Evolutionary conservation across 2,329 filamentous ascomycete species (phyloP).

Genomic region (Chrysoporthe puriensis): DNA sequence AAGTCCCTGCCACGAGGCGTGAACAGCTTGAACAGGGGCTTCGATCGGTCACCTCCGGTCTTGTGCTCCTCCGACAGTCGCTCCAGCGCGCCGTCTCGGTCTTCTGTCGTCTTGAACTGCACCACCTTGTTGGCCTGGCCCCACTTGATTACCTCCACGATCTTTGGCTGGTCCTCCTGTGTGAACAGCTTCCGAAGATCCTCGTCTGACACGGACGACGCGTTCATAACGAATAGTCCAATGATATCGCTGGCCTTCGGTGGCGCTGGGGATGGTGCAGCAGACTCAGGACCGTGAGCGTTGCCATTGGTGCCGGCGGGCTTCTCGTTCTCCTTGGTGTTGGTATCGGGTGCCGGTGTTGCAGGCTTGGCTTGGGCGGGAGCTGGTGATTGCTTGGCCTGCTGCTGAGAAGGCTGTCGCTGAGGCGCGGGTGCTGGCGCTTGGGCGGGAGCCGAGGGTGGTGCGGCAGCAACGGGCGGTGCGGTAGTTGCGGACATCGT

Average conservation of each 20-base stretch:
- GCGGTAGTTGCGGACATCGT: constrained; percentile 42
- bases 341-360: constrained; percentile 56
- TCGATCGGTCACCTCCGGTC: constrained; percentile 74
- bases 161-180: constrained; percentile 82
- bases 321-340: constrained; percentile 63
- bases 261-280: constrained; percentile 58
- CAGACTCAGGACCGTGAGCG: constrained; percentile 53
- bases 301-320: constrained; percentile 56
- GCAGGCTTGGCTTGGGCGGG: constrained; percentile 43
- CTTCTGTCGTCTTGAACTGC: constrained; percentile 78
- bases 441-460: constrained; percentile 43
- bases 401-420: constrained; percentile 45
- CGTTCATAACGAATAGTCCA: constrained; percentile 88
- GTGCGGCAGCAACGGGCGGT: constrained; percentile 38
- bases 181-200: constrained; percentile 81
- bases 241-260: constrained; percentile 66
- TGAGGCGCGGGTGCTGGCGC: constrained; percentile 31
- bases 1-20: constrained; percentile 64
- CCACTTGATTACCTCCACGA: constrained; percentile 77
- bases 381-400: constrained; percentile 47
- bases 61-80: constrained; percentile 77
- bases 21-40: constrained; percentile 83
- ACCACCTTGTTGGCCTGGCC: constrained; percentile 82
- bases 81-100: constrained; percentile 78
- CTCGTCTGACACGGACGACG: constrained; percentile 70